Evolutionary conservation across 108 stramenopile genomes (phyloP).

Genomic region (Bacterosira constricta): DNA sequence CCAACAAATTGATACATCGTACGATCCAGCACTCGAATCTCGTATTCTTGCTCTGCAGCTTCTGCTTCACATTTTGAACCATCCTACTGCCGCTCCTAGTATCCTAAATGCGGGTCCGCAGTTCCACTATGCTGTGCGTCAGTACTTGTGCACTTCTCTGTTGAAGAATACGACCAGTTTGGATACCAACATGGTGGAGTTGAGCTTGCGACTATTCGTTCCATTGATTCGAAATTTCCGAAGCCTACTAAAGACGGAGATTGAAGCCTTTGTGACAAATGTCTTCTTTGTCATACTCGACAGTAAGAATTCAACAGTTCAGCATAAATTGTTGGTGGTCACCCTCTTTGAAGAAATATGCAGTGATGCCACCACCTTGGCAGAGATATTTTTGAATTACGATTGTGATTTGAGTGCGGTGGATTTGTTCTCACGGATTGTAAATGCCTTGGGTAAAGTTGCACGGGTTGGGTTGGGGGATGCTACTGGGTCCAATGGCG

Average conservation of each 20-base stretch:
- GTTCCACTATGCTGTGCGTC: slow-evolving; percentile 90
- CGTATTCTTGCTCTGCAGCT: slow-evolving; percentile 95
- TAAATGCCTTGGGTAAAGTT: slow-evolving; percentile 88
- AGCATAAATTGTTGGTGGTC: slow-evolving; percentile 94
- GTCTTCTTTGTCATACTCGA: slow-evolving; percentile 98
- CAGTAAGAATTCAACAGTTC: slow-evolving; percentile 88
- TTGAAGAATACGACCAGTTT: slow-evolving; percentile 94
- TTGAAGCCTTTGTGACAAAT: slow-evolving; percentile 98
- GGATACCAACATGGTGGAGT: slow-evolving; percentile 84
- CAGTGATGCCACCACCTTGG: slow-evolving; percentile 82
- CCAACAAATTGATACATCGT: slow-evolving; percentile 17
- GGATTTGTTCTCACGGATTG: slow-evolving; percentile 94
- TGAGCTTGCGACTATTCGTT: slow-evolving; percentile 94
- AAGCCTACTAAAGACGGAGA: slow-evolving; percentile 87
- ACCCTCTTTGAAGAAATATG: slow-evolving; percentile 92
- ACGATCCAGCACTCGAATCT: slow-evolving; percentile 81
- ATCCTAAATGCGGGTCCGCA: slow-evolving; percentile 73
- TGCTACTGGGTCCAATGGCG: slow-evolving; percentile 31
- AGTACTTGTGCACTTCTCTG: slow-evolving; percentile 91
- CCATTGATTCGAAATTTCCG: slow-evolving; percentile 91
- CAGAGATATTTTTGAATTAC: slow-evolving; percentile 98
- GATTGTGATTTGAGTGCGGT: slow-evolving; percentile 96
- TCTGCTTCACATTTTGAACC: slow-evolving; percentile 84
- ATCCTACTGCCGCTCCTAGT: slow-evolving; percentile 65
- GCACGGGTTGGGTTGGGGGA: slow-evolving; percentile 70